Conservation (phyloP, 441 rosid species). For the Eutrema salsugineum region DNA sequence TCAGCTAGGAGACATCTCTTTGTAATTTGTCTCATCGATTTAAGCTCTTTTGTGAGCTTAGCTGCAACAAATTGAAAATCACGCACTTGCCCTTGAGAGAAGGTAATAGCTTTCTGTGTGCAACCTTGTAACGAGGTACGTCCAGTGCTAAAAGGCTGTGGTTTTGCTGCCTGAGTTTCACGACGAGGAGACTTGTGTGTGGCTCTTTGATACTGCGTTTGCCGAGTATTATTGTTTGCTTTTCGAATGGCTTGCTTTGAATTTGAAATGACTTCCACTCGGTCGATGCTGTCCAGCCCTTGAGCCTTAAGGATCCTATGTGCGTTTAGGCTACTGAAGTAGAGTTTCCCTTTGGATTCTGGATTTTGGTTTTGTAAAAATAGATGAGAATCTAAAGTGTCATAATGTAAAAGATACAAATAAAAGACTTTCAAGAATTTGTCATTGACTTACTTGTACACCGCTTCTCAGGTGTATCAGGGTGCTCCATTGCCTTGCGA, state of each 20-base stretch:
- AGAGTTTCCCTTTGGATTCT: conserved; percentile 61
- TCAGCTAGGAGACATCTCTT: conserved; percentile 45
- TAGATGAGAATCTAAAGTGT: conserved; percentile 4
- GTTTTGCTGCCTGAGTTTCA: conserved; percentile 18
- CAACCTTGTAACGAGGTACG: conserved; percentile 44
- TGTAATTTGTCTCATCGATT: conserved; percentile 56
- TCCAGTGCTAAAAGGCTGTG: conserved; percentile 34
- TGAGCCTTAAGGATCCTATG: conserved; percentile 40
- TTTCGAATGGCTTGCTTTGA: conserved; percentile 31
- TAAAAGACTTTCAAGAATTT: background rate
- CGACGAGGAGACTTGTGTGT: conserved; percentile 38
- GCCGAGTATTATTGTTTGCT: conserved; percentile 21
- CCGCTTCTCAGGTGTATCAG: conserved; percentile 40
- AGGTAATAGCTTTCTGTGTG: conserved; percentile 68
- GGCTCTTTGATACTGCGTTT: conserved; percentile 36
- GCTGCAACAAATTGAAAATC: conserved; percentile 56
- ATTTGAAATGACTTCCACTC: conserved; percentile 36
- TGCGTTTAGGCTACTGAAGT: conserved; percentile 43
- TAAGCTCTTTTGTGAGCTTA: conserved; percentile 63
- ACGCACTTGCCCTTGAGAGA: conserved; percentile 77
- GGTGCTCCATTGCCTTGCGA: conserved; percentile 56
- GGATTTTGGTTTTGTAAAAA: conserved; percentile 22
- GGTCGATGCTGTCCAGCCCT: conserved; percentile 41
- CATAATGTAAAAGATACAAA: background rate
- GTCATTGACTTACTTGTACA: conserved; percentile 47